Conservation (phyloP, 2,329 filamentous ascomycete species). For the Waltergamsia citrina region DNA sequence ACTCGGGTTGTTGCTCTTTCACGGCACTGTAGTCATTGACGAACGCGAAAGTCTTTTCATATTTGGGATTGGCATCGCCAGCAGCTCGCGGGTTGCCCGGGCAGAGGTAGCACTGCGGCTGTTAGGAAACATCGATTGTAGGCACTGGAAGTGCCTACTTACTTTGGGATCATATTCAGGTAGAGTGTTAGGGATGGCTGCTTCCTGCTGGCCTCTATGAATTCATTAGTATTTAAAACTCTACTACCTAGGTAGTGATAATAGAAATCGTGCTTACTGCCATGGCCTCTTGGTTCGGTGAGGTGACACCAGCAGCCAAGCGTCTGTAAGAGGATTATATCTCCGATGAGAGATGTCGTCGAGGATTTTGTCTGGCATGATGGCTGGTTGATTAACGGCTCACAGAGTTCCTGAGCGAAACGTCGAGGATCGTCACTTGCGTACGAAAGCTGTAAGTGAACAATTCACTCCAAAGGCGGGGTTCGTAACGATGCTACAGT, state of each 20-base stretch:
- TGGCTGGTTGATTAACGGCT: slow-evolving; percentile 11
- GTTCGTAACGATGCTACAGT: too few relatives aligned
- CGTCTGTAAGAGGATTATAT: slow-evolving; percentile 84
- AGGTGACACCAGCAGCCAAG: slow-evolving; percentile 89
- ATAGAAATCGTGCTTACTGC: too few relatives aligned
- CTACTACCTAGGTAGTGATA: not conserved
- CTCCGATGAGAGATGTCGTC: slow-evolving; percentile 95
- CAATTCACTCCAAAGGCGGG: too few relatives aligned
- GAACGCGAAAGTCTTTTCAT: slow-evolving; percentile 83
- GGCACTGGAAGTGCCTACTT: slow-evolving; percentile 14
- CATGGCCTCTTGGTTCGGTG: slow-evolving; percentile 95
- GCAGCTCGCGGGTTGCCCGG: slow-evolving; percentile 83
- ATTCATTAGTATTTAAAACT: not conserved
- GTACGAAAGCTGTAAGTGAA: too few relatives aligned
- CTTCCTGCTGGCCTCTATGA: slow-evolving; percentile 66
- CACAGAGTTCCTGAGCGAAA: too few relatives aligned
- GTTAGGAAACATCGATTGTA: too few relatives aligned
- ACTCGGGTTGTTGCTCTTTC: slow-evolving; percentile 83
- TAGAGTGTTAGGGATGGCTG: slow-evolving; percentile 54
- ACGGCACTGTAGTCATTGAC: slow-evolving; percentile 97
- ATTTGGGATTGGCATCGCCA: slow-evolving; percentile 78
- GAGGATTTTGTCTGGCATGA: slow-evolving; percentile 67
- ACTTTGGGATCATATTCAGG: slow-evolving; percentile 74
- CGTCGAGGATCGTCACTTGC: too few relatives aligned
- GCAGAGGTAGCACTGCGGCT: slow-evolving; percentile 76